Percentiles rank a stretch among this genome's conserved stretches.
These are phyloP conservation scores for Malassezia furfur DNA, from an alignment of 1,284 basidiomycete genomes.

Conservation along the genomic window DNA sequence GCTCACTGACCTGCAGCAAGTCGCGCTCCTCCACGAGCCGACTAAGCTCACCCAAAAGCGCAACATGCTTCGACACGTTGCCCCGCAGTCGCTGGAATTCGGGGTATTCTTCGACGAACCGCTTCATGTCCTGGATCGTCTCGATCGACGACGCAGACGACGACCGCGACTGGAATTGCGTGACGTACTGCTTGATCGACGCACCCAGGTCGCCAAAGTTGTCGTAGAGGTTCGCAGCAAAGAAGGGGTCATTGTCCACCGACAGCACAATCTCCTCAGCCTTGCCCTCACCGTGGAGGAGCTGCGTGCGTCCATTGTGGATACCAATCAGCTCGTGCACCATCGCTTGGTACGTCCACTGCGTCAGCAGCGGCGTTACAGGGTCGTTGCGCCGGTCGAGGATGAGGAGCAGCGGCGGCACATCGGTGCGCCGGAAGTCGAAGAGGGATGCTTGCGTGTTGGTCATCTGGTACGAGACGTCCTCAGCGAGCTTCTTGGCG, in stretches of 20 bases:
- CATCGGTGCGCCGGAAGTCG: constrained; percentile 54
- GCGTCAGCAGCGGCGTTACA: constrained; percentile 89
- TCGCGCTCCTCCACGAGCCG: constrained; percentile 72
- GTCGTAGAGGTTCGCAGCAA: constrained; percentile 76
- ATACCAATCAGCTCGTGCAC: constrained; percentile 93
- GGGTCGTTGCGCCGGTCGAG: constrained; percentile 89
- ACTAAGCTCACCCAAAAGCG: constrained; percentile 89
- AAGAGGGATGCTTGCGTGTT: constrained; percentile 48
- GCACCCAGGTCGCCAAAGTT: constrained; percentile 97
- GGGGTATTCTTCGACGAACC: constrained; percentile 94
- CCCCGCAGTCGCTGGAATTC: constrained; percentile 92
- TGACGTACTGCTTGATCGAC: constrained; percentile 83
- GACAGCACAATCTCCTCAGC: constrained; percentile 84
- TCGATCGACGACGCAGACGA: constrained; percentile 76
- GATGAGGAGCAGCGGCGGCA: constrained; percentile 54
- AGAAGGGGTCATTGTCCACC: constrained; percentile 85
- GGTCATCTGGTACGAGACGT: constrained; percentile 55
- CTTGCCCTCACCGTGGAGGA: constrained; percentile 9
- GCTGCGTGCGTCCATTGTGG: constrained; percentile 66
- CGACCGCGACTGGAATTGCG: constrained; percentile 73
- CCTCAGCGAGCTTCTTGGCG: constrained; percentile 77
- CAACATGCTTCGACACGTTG: constrained; percentile 97
- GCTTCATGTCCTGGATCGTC: constrained; percentile 67
- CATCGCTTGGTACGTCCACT: constrained; percentile 99
- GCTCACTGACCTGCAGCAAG: constrained; percentile 71